phyloP scores from a whole-genome alignment of 1,284 basidiomycete species.

The Abortiporus biennis region DNA sequence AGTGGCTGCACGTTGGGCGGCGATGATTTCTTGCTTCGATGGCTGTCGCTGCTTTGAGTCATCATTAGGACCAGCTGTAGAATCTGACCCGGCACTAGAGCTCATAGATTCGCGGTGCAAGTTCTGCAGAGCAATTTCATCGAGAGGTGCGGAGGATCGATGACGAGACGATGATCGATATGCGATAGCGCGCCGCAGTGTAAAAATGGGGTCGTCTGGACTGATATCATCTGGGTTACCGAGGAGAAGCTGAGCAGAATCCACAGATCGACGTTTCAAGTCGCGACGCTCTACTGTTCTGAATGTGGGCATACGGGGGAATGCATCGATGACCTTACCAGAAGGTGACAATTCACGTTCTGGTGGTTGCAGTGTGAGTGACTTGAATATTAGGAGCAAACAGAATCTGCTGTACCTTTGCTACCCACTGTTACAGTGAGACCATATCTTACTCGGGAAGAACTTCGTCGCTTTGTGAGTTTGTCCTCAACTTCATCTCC shows the following conservation, averaged over 20 bases:
- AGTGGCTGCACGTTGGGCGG: conserved; percentile 82
- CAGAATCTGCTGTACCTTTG: conserved; percentile 45
- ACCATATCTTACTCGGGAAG: conserved; percentile 75
- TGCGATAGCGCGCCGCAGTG: conserved; percentile 73
- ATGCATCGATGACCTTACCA: conserved; percentile 82
- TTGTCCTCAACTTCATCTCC: conserved; percentile 97
- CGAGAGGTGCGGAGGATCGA: conserved; percentile 63
- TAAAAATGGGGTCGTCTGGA: conserved; percentile 82
- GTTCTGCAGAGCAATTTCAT: conserved; percentile 69
- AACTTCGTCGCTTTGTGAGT: conserved; percentile 73
- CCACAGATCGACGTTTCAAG: conserved; percentile 82
- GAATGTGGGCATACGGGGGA: conserved; percentile 68
- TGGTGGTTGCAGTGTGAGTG: conserved; percentile 23
- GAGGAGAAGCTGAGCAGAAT: conserved; percentile 67
- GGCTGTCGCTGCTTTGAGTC: conserved; percentile 39
- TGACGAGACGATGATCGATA: conserved; percentile 66
- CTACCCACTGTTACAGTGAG: conserved; percentile 54
- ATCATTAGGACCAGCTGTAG: conserved; percentile 27
- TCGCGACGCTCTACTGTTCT: conserved; percentile 58
- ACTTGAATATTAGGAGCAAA: no score
- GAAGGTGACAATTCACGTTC: conserved; percentile 75
- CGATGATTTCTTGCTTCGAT: conserved; percentile 84
- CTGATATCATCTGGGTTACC: conserved; percentile 72
- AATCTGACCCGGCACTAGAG: conserved; percentile 40
- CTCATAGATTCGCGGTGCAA: conserved; percentile 62